Evolutionary conservation across 78 protist species (phyloP), one percentile per base, ranked within the genome.

Genomic region (Guillardia theta): DNA sequence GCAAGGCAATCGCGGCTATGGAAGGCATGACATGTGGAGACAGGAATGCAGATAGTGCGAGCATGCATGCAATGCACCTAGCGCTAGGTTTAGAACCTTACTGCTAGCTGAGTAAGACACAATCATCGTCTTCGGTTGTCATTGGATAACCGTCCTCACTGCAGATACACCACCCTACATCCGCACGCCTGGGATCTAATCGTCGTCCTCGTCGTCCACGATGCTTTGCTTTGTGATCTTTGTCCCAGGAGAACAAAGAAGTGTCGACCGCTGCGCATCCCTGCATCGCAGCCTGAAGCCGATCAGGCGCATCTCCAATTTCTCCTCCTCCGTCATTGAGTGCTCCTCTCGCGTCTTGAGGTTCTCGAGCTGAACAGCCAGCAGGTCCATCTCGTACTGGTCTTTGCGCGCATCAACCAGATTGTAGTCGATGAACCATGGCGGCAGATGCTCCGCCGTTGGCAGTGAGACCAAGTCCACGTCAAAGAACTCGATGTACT

Each of bases 401-500:
- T 27, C 21, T 58, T 58, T 9, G 2, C 4, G 70, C 70, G 70
- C 27, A 27, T 1, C 1, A 58, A 58, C 70, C 70, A 58, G 70
- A 6, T 58, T 30, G 70, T 58, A 58, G 70, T 58, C 27, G 2
- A 58, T 30, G 21, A 58, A 30, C 70, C 70, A 58, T 8, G 2
- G 27, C 27, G 70, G 70, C 27, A 58, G 39, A 27, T 58, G 70
- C 70, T 58, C 70, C 70, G 70, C n/a, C n/a, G n/a, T n/a, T n/a
- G n/a, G 70, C 27, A 58, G 70, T 58, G 6, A 3, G 39, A 58
- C 70, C 27, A 58, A 6, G 70, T 58, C 70, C 3, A 58, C 70
- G 70, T 58, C 70, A 92, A 97, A 98, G 10, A 97, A 77, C 95
- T 98, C 98, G 36, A 98, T 98, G 94, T 97, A 97, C 43, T 97